Evolutionary conservation across 78 protist genomes (phyloP), one percentile per base, ranked within the genome.

Genomic region (Paulinella micropora): DNA sequence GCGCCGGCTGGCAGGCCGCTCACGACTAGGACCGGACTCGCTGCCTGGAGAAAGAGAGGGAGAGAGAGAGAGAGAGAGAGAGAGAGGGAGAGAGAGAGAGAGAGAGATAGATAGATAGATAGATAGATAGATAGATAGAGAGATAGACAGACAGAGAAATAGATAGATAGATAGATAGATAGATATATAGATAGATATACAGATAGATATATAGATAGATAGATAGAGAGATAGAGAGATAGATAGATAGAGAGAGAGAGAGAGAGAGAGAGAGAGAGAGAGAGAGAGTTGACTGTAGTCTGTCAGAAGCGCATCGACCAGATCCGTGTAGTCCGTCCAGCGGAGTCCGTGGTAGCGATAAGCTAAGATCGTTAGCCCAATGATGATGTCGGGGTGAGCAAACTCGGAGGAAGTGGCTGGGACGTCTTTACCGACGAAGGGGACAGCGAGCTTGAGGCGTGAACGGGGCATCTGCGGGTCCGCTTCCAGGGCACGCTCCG

Each of bases 311-410:
- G 9, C 38, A 15, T 81, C 28, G 37, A 81, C 84, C 26, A 81
- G 85, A 3, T 81, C 84, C 84, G 26, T 28, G 15, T n/a, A n/a
- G 26, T 81, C 84, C 9, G 84, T n/a, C 39, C 9, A n/a, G 26
- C 84, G 29, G 32, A 81, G 84, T 32, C 84, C 84, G 32, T 87
- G 81, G 15, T 81, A 81, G 29, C 84, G 84, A 81, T 81, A 81
- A 4, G 84, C 84, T 4, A 92, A 84, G 15, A 89, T 26, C 6
- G 91, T 82, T 34, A 92, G 88, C 0, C 90, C 92, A 23, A 92
- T 79, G 88, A 89, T 40, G 37, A 92, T 81, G 87, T 92, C 93
- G 23, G 92, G 91, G 67, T 92, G 93, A 29, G 92, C 91, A 39
- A 89, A 92, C 90, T 92, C 93, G 86, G 87, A 37, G 34, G 90